Evolutionary conservation across 257 asterid species (phyloP).

Genomic region (Rauvolfia tetraphylla): DNA sequence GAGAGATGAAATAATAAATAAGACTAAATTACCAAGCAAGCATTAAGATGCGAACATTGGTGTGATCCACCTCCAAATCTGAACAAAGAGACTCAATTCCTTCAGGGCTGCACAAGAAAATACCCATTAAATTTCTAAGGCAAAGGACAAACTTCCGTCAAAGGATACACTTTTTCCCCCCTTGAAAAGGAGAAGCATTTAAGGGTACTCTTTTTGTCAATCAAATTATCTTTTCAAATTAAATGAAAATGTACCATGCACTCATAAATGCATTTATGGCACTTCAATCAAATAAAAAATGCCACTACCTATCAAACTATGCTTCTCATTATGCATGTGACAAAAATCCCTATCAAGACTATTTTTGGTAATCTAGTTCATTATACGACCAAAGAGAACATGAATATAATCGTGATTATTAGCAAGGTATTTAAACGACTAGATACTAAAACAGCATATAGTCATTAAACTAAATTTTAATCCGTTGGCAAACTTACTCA

Average conservation of each 20-base stretch:
- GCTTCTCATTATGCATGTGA: neutral
- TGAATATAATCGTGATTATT: neutral
- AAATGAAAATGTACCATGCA: neutral
- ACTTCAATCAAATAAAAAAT: neutral
- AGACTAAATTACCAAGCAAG: constrained; percentile 71
- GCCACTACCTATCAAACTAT: neutral
- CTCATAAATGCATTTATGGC: neutral
- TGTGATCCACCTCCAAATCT: constrained; percentile 73
- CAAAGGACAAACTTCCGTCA: neutral
- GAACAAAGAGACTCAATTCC: constrained; percentile 78
- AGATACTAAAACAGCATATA: neutral
- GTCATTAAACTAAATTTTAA: neutral
- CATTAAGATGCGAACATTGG: constrained; percentile 77
- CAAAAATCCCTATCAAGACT: neutral
- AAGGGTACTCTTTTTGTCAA: neutral
- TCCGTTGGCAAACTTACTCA: constrained; percentile 51
- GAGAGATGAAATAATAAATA: neutral
- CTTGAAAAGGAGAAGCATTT: constrained; percentile 2
- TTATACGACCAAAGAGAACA: neutral
- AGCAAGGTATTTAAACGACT: neutral
- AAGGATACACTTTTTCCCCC: neutral
- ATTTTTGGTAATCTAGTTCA: neutral
- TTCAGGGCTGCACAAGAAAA: constrained; percentile 51
- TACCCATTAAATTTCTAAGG: neutral
- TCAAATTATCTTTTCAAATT: neutral